A percentile compares a stretch with the other conserved stretches of the same genome.
Evolutionary conservation across 257 asterid species (phyloP).

Genomic region (Misopates orontium): DNA sequence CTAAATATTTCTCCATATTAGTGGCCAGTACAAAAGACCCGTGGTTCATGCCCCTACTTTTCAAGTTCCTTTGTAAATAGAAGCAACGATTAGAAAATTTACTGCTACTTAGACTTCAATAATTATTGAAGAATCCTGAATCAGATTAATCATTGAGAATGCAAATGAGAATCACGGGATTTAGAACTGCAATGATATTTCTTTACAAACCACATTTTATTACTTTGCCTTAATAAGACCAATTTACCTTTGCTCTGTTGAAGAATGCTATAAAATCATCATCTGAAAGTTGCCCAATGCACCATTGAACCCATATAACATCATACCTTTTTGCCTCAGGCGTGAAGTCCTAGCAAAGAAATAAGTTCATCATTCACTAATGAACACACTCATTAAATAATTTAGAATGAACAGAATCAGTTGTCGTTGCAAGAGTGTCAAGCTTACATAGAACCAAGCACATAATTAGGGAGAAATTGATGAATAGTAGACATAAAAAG

Average conservation of each 20-base stretch:
- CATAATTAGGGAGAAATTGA: not conserved
- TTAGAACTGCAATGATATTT: not conserved
- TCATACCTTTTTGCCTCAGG: constrained; percentile 84
- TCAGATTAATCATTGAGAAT: not conserved
- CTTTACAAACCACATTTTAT: constrained; percentile 5
- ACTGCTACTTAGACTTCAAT: not conserved
- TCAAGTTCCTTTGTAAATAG: not conserved
- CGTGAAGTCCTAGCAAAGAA: constrained; percentile 65
- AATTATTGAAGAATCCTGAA: not conserved
- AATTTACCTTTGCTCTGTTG: constrained; percentile 73
- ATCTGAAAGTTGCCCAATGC: constrained; percentile 96
- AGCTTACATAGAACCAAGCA: not conserved
- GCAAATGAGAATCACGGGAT: not conserved
- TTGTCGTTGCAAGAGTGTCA: not conserved
- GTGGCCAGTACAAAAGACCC: not conserved
- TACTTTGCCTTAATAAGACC: constrained; percentile 6
- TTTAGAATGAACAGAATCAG: not conserved
- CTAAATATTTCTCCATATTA: not conserved
- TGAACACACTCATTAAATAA: not conserved
- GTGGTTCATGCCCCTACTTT: not conserved
- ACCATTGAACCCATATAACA: constrained; percentile 97
- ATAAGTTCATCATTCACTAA: constrained; percentile 12
- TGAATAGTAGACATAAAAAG: constrained; percentile 1
- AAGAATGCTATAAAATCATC: constrained; percentile 86
- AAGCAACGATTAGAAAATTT: not conserved